phyloP scores from a whole-genome alignment of 345 rosid species.

The Populus nigra region DNA sequence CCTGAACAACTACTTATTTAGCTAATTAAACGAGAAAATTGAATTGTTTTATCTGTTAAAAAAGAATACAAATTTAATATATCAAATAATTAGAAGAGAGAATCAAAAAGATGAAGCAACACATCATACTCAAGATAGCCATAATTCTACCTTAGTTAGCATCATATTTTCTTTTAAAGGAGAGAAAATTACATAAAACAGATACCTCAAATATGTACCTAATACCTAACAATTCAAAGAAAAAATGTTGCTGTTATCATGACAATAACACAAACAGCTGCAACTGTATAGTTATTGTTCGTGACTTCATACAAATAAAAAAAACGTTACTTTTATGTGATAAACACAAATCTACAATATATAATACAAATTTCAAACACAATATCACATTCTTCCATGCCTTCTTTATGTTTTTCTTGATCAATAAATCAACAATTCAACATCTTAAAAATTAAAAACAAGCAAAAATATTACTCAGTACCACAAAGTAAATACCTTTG shows the following conservation, averaged over 20 bases:
- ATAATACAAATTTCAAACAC: background rate
- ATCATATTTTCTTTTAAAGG: background rate
- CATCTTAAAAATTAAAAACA: background rate
- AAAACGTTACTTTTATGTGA: background rate
- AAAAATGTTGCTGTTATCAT: background rate
- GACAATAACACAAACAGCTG: background rate
- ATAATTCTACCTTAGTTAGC: background rate
- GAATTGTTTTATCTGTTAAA: background rate
- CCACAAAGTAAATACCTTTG: conserved; percentile 47
- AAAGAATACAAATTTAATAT: background rate
- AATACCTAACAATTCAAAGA: background rate
- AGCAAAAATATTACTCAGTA: background rate
- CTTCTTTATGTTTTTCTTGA: background rate
- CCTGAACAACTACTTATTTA: background rate
- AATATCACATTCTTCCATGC: background rate
- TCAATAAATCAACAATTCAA: background rate
- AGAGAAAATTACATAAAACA: too few species aligned
- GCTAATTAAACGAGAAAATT: background rate
- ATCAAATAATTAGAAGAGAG: background rate
- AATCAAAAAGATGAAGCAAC: background rate
- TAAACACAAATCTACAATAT: background rate
- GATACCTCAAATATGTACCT: background rate
- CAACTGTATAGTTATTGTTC: background rate
- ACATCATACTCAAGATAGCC: background rate
- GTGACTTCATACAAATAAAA: conserved; percentile 5